These are phyloP conservation scores for Diaporthe capsici DNA, from an alignment of 2,329 filamentous ascomycete genomes.

Conservation along the genomic window DNA sequence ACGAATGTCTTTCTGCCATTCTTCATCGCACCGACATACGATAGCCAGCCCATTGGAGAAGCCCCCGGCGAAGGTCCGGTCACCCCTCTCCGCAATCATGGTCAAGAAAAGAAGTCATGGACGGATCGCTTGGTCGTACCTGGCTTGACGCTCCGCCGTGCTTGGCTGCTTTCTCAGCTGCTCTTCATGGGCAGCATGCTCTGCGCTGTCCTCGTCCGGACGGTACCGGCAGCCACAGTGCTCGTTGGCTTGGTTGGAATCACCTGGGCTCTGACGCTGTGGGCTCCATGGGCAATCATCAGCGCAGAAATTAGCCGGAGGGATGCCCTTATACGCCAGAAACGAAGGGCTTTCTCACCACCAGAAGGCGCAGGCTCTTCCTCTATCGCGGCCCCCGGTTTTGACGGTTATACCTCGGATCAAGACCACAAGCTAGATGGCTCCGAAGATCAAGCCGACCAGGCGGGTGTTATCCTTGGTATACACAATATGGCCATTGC, in stretches of 20 bases:
- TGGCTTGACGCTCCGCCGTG: constrained; percentile 86
- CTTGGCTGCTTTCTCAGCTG: constrained; percentile 89
- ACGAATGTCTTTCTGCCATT: constrained; percentile 89
- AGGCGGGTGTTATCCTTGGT: constrained; percentile 91
- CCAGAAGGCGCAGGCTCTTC: constrained; percentile 35
- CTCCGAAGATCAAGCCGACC: constrained; percentile 72
- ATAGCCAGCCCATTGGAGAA: constrained; percentile 56
- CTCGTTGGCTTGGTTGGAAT: constrained; percentile 88
- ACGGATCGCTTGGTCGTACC: constrained; percentile 80
- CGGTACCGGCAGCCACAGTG: constrained; percentile 78
- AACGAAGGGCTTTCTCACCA: constrained; percentile 44
- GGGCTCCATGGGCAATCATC: constrained; percentile 96
- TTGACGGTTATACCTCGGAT: constrained; percentile 48
- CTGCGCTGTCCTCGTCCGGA: constrained; percentile 83
- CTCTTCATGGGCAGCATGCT: constrained; percentile 87
- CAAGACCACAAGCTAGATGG: constrained; percentile 49
- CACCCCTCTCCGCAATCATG: constrained; percentile 49
- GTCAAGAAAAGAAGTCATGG: constrained; percentile 56
- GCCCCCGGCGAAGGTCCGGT: constrained; percentile 51
- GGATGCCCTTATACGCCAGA: constrained; percentile 70
- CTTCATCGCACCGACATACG: constrained; percentile 86
- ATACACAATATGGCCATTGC: constrained; percentile 97
- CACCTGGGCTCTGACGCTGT: constrained; percentile 92
- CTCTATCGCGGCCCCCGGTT: constrained; percentile 31
- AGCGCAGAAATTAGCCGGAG: constrained; percentile 90